Conservation (phyloP, 768 basidiomycete genomes). For the Boletales sp. region DNA sequence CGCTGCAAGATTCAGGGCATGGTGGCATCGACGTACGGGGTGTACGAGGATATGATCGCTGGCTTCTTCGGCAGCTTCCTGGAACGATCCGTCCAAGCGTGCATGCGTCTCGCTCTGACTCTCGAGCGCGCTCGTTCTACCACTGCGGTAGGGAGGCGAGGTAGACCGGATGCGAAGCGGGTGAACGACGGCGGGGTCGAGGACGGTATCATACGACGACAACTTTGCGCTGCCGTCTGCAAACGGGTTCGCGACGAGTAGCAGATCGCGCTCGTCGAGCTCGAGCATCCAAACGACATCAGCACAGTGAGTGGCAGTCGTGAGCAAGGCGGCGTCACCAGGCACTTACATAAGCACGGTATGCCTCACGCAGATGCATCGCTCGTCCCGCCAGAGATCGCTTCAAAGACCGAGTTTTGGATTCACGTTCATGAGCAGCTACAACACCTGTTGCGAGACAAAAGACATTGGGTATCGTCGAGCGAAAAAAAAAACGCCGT, state of each 20-base stretch:
- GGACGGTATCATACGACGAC: neutral
- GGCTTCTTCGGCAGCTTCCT: neutral
- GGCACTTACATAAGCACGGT: slow-evolving; percentile 25
- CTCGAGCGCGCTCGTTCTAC: neutral
- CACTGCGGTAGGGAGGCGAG: neutral
- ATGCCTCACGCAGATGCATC: slow-evolving; percentile 88
- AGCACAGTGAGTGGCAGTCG: neutral
- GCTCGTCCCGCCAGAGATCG: slow-evolving; percentile 63
- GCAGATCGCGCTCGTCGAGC: slow-evolving; percentile 20
- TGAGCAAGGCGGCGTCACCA: neutral
- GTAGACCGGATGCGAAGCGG: slow-evolving; percentile 16
- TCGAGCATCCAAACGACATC: slow-evolving; percentile 27
- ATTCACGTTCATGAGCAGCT: slow-evolving; percentile 66
- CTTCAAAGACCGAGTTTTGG: slow-evolving; percentile 79
- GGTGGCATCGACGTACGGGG: slow-evolving; percentile 11
- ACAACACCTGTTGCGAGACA: slow-evolving; percentile 54
- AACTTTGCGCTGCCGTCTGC: neutral
- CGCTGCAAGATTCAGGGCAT: neutral
- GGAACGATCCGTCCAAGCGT: neutral
- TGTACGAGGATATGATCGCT: slow-evolving; percentile 11
- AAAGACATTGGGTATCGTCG: slow-evolving; percentile 67
- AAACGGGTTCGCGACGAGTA: slow-evolving; percentile 19
- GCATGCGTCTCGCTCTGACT: slow-evolving; percentile 3
- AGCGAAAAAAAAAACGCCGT: too few species aligned
- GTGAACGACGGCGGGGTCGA: neutral